A percentile compares a stretch with the other conserved stretches of the same genome.
These are phyloP conservation scores for Mycosphaerelloides madeirae DNA, from an alignment of 2,329 filamentous ascomycete genomes.

Conservation along the genomic window DNA sequence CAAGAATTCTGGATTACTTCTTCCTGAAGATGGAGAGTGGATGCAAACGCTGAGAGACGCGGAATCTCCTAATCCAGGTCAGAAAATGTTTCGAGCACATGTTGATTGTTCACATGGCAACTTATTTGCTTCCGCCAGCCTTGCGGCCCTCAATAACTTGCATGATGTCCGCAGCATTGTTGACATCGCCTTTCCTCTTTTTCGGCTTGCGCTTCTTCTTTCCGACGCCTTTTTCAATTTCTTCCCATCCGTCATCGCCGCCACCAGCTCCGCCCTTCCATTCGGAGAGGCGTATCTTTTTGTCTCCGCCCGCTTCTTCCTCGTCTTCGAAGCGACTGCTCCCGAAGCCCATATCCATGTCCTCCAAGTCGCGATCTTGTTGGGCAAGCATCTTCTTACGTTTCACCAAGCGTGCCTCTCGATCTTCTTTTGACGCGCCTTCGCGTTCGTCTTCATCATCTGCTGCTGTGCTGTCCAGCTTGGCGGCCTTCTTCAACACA, in stretches of 20 bases:
- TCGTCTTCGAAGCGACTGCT: conserved; percentile 82
- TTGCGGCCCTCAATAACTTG: conserved; percentile 31
- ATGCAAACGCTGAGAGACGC: too few species aligned
- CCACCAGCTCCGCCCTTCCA: conserved; percentile 54
- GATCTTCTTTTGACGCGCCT: conserved; percentile 44
- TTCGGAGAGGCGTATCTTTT: conserved; percentile 62
- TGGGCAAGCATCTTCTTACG: conserved; percentile 62
- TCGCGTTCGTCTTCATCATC: conserved; percentile 41
- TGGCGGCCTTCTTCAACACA: conserved; percentile 66
- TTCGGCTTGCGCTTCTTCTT: conserved; percentile 72
- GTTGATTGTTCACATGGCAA: not conserved
- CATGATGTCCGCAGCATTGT: conserved; percentile 31
- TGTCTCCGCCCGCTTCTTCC: conserved; percentile 56
- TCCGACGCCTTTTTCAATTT: conserved; percentile 62
- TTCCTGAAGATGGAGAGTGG: too few species aligned
- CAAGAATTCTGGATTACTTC: too few species aligned
- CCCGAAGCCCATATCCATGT: conserved; percentile 93
- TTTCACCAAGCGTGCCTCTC: conserved; percentile 62
- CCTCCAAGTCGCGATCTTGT: conserved; percentile 76
- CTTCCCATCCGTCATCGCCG: conserved; percentile 44
- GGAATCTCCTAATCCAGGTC: too few species aligned
- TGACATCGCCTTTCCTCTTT: conserved; percentile 46
- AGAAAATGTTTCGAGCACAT: too few species aligned
- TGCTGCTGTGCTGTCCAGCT: conserved; percentile 43
- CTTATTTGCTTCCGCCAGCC: conserved; percentile 24